Evolutionary conservation across 2,329 filamentous ascomycete genomes (phyloP), one percentile per base, ranked within the genome.

Genomic region (Alternaria sp.): DNA sequence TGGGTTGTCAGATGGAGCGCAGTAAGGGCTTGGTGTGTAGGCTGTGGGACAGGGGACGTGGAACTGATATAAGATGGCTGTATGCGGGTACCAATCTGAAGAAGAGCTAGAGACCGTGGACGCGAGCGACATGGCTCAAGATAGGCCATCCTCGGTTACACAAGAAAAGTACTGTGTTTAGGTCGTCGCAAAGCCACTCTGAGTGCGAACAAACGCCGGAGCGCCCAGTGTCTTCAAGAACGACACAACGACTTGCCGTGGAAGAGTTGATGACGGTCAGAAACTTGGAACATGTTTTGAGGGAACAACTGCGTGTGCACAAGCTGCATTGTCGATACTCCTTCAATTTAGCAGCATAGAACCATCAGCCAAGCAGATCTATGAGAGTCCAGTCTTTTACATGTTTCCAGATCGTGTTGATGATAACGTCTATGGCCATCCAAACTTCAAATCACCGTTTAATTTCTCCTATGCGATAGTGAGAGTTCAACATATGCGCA

Each of bases 31-130:
- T 93, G 78, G 74, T 84, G 93, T 32, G 80, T 89, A 63, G 69
- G 69, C 3, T 62, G 61, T 49, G 69, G 69, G 6, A 91, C 89
- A 86, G 91, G 91, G 14, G 92, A 93, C 75, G 87, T 93, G 1
- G 92, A 89, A 77, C 65, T 84, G 72, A 80, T 84, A 66, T 84
- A 72, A 81, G 14, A 18, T 24, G 49, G 14, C 4, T 16, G 47
- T 7, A 16, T 46, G n/a, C 18, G 16, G n/a, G 36, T 26, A 24
- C 3, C 14, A 22, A 39, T 6, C 0, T 6, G 2, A 5, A 16
- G 14, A 41, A 38, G 22, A 51, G 39, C 20, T 20, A 12, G 34
- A 18, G 11, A 14, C 16, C 7, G 9, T 8, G 46, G 30, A 28
- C 18, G 20, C n/a, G n/a, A 12, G 30, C 11, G 32, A 16, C 18